A percentile compares a stretch with the other conserved stretches of the same genome.
Evolutionary conservation across 768 basidiomycete species (phyloP).

Genomic region (Suillus sp.): DNA sequence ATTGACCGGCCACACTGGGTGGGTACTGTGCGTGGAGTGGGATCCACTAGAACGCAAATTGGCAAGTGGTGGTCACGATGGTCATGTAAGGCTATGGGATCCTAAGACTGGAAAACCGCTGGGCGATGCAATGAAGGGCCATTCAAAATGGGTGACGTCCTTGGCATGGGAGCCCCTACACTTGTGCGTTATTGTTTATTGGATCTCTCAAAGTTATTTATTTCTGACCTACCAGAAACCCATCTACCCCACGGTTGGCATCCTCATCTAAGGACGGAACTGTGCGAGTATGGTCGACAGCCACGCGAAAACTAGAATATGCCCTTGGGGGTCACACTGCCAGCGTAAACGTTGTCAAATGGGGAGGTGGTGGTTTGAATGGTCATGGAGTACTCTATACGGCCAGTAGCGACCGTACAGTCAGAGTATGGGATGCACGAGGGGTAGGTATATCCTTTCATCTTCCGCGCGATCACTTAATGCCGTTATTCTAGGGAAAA

Average conservation of each 20-base stretch:
- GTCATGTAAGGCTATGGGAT: conserved; percentile 92
- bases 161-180: conserved; percentile 97
- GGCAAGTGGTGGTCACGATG: conserved; percentile 94
- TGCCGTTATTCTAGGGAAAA: conserved; percentile 59
- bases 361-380: conserved; percentile 83
- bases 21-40: conserved; percentile 98
- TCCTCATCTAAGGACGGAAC: conserved; percentile 97
- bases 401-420: conserved; percentile 91
- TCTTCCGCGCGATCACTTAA: conserved; percentile 9
- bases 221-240: conserved; percentile 53
- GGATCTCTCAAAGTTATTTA: conserved; percentile 13
- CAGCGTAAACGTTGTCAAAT: conserved; percentile 92
- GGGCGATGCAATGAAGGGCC: conserved; percentile 89
- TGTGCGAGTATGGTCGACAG: conserved; percentile 90
- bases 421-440: conserved; percentile 92
- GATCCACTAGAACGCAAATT: conserved; percentile 88
- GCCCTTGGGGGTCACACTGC: conserved; percentile 92
- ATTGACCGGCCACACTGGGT: conserved; percentile 87
- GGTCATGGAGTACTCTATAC: conserved; percentile 84
- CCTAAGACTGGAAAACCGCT: conserved; percentile 87
- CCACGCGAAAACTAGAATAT: conserved; percentile 72
- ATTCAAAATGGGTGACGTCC: conserved; percentile 95
- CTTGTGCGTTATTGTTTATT: conserved; percentile 51
- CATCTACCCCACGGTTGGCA: conserved; percentile 79
- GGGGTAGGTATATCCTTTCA: conserved; percentile 46